Percentiles rank a stretch among this genome's conserved stretches.
Evolutionary conservation across 768 basidiomycete species (phyloP).

Genomic region (Leccinellum luteum): DNA sequence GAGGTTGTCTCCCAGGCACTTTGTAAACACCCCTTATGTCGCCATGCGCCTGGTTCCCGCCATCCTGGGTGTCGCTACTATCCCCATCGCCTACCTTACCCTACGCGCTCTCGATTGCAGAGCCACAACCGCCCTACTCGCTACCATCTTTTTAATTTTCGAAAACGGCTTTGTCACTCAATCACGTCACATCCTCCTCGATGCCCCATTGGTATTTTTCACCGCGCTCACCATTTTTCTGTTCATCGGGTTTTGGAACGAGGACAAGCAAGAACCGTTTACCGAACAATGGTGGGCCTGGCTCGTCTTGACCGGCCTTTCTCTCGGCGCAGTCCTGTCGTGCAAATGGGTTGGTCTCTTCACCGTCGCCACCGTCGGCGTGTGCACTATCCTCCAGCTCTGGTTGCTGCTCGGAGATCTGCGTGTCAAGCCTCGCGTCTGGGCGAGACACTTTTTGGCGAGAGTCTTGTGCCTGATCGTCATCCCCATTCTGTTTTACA

Average conservation of each 20-base stretch:
- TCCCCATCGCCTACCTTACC: constrained; percentile 91
- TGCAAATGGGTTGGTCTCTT: constrained; percentile 99
- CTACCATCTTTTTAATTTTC: constrained; percentile 88
- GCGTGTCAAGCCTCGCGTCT: constrained; percentile 70
- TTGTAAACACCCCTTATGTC: constrained; percentile 88
- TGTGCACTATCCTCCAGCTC: constrained; percentile 79
- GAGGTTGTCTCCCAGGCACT: constrained; percentile 50
- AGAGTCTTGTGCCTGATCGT: constrained; percentile 87
- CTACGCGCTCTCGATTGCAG: constrained; percentile 90
- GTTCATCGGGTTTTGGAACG: constrained; percentile 90
- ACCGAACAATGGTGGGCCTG: constrained; percentile 89
- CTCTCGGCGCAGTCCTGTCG: constrained; percentile 87
- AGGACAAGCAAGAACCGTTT: constrained; percentile 83
- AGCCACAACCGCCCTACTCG: constrained; percentile 88
- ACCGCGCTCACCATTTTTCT: constrained; percentile 85
- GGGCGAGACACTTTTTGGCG: constrained; percentile 83
- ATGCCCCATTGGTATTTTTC: constrained; percentile 98
- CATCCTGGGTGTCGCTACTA: constrained; percentile 79
- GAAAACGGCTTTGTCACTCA: constrained; percentile 97
- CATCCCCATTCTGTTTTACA: constrained; percentile 86
- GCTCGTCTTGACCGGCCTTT: constrained; percentile 82
- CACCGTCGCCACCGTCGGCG: constrained; percentile 91
- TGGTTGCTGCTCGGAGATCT: constrained; percentile 90
- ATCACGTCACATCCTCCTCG: constrained; percentile 94
- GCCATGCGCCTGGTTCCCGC: constrained; percentile 98